Evolutionary conservation across 2,329 filamentous ascomycete species (phyloP), one percentile per base, ranked within the genome.

Genomic region (Onygenales sp.): DNA sequence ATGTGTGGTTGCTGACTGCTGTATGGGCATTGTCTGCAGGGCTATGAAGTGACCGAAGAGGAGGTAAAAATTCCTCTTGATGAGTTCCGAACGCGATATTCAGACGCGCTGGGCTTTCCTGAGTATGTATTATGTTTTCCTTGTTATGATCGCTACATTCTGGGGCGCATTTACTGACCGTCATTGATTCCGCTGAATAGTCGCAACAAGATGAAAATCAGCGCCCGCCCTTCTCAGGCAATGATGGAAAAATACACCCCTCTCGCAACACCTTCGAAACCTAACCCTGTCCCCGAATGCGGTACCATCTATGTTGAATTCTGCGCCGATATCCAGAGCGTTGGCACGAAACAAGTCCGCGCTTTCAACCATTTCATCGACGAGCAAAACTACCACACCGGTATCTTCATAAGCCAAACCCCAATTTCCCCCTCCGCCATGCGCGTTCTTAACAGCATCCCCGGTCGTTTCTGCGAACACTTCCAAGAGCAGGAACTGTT

Each of bases 271-370:
- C 75, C 81, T 59, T 74, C 76, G 61, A 85, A 88, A 68, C 86
- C 86, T 44, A 78, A 86, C 64, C 87, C 86, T 39, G 50, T 51
- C 41, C 78, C 86, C 52, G 84, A 89, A 64, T 87, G 90, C 69
- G 93, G 93, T 66, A 87, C 84, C 53, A 86, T 98, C 75, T 95
- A 88, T 81, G 81, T 97, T 64, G 90, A 97, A 74, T 98, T 98
- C 78, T 86, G 88, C 66, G 75, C 80, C 59, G 88, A 94, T 61
- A 75, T 84, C 58, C 82, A 80, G 54, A 67, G 64, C 35, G 85
- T 97, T 56, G 93, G 93, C 61, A 89, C 95, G 66, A 90, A 90
- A 73, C 89, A 95, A 70, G 87, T 97, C 72, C 90, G 92, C 70
- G 78, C 81, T 54, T 98, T 96, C 72, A 89, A 90, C 62, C 85